Conservation (phyloP, 1,284 basidiomycete genomes). For the Leccinum variabile region DNA sequence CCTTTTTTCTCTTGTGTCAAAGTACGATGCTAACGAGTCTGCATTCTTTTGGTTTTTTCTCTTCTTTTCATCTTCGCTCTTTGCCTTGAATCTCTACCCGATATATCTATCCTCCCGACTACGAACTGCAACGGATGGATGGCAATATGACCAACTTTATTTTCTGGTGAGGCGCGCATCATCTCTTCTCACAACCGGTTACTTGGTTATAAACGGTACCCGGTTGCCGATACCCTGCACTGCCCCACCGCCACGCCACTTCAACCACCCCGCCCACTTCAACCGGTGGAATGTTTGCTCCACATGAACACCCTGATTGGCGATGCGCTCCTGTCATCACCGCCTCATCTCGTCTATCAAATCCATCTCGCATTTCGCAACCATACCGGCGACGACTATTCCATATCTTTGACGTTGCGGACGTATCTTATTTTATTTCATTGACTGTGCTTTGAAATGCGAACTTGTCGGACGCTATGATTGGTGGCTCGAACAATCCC, state of each 20-base stretch:
- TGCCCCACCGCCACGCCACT: conserved; percentile 14
- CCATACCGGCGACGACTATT: background rate
- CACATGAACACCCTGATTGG: conserved; percentile 17
- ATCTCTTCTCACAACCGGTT: background rate
- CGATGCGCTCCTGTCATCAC: conserved; percentile 9
- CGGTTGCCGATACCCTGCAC: conserved; percentile 11
- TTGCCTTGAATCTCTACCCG: background rate
- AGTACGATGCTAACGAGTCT: conserved; percentile 18
- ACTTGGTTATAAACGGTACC: conserved; percentile 15
- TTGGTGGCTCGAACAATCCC: conserved; percentile 3
- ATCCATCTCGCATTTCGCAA: background rate
- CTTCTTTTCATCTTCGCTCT: background rate
- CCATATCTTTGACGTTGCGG: background rate
- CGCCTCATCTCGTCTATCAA: conserved; percentile 9
- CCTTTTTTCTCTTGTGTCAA: background rate
- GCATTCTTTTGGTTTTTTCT: background rate
- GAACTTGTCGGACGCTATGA: conserved; percentile 6
- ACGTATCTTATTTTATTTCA: background rate
- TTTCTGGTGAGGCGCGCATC: too few relatives aligned
- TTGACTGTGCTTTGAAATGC: conserved; percentile 3
- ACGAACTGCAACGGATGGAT: conserved; percentile 8
- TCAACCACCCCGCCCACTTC: conserved; percentile 7
- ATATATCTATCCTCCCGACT: background rate
- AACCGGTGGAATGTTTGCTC: conserved; percentile 7
- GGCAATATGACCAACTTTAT: background rate